A percentile compares a stretch with the other conserved stretches of the same genome.
phyloP scores from a whole-genome alignment of 176 grass and related monocot species.

The Aegilops longissima region DNA sequence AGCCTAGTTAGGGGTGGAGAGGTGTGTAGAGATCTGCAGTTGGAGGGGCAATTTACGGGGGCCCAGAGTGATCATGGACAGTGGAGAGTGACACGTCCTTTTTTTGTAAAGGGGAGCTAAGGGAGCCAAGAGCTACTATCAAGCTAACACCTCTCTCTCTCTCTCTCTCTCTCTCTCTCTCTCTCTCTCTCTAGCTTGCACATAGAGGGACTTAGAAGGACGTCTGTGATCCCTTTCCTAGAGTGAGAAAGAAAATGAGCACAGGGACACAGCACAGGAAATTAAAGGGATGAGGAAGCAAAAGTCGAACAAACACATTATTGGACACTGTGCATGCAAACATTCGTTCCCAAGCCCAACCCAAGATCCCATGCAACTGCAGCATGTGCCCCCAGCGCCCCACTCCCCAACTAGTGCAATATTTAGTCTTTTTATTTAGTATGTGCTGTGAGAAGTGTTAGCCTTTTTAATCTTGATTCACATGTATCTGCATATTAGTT shows the following conservation, averaged over 20 bases:
- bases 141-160: background rate
- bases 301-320: slow-evolving; percentile 27
- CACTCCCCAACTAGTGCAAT: background rate
- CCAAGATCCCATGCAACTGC: slow-evolving; percentile 29
- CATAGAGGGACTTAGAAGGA: slow-evolving; percentile 35
- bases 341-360: slow-evolving; percentile 28
- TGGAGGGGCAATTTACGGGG: slow-evolving; percentile 59
- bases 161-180: slow-evolving; percentile 10
- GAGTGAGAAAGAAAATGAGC: slow-evolving; percentile 11
- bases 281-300: slow-evolving; percentile 16
- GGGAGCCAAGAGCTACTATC: slow-evolving; percentile 43
- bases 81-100: slow-evolving; percentile 41
- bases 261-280: slow-evolving; percentile 31
- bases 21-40: slow-evolving; percentile 33
- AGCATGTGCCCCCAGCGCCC: background rate
- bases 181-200: slow-evolving; percentile 30
- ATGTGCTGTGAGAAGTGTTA: no score
- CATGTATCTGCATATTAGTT: no score
- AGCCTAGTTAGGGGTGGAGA: slow-evolving; percentile 25
- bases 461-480: no score
- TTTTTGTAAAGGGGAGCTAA: slow-evolving; percentile 49
- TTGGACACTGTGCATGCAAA: slow-evolving; percentile 20
- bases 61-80: slow-evolving; percentile 49
- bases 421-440: background rate
- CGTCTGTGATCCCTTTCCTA: slow-evolving; percentile 33